phyloP scores from a whole-genome alignment of 2,329 filamentous ascomycete genomes.

The Xylariaceae sp. region DNA sequence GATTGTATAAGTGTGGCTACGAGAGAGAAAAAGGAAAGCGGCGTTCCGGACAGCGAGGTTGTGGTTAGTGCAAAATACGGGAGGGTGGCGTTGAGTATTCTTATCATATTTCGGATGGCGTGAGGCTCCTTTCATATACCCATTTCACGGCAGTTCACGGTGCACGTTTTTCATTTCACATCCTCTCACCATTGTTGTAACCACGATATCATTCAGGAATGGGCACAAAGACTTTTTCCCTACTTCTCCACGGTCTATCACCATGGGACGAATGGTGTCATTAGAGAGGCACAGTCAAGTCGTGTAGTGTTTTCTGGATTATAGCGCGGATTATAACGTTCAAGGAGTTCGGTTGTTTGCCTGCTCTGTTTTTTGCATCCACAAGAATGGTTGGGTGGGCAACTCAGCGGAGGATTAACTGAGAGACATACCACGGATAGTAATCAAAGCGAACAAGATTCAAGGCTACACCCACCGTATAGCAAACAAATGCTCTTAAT shows the following conservation, averaged over 20 bases:
- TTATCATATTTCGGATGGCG: conserved; percentile 1
- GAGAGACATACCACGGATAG: too few relatives aligned
- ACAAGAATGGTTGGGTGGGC: too few relatives aligned
- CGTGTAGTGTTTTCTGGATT: too few relatives aligned
- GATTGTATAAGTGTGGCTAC: not conserved
- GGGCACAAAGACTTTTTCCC: not conserved
- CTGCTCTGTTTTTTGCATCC: too few relatives aligned
- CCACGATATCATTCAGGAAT: not conserved
- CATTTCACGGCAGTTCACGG: conserved; percentile 11
- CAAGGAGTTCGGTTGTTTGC: conserved; percentile 1
- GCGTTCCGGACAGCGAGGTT: conserved; percentile 1
- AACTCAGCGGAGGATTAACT: too few relatives aligned
- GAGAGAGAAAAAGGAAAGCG: not conserved
- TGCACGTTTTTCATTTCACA: conserved; percentile 7
- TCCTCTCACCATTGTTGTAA: not conserved
- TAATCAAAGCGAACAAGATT: too few relatives aligned
- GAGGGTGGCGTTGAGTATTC: conserved; percentile 8
- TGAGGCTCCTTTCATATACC: conserved; percentile 25
- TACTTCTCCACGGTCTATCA: not conserved
- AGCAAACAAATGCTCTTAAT: too few relatives aligned
- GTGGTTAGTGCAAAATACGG: not conserved
- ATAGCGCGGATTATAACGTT: not conserved
- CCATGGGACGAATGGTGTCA: not conserved
- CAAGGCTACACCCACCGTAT: too few relatives aligned
- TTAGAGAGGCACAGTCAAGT: not conserved